A percentile compares a stretch with the other conserved stretches of the same genome.
Conservation (phyloP, 176 grass and related monocot species). For the Avena insularis region DNA sequence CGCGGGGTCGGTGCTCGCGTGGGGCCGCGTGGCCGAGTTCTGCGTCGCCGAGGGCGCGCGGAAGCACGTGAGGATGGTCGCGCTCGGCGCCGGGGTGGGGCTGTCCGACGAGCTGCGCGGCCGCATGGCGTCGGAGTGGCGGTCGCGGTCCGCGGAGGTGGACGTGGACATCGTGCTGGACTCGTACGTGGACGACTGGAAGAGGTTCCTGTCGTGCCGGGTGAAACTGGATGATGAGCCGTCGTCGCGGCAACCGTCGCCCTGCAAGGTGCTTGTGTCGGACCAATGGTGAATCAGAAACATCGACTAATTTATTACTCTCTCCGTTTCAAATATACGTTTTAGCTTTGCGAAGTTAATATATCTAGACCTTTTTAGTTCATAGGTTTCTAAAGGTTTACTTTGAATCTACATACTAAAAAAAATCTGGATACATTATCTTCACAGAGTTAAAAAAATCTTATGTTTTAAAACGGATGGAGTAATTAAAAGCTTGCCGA, state of each 20-base stretch:
- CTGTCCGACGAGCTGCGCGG: conserved; percentile 25
- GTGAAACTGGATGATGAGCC: conserved; percentile 19
- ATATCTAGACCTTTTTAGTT: too few species aligned
- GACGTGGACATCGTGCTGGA: conserved; percentile 17
- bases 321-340: too few species aligned
- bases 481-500: too few species aligned
- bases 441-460: too few species aligned
- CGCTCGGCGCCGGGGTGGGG: conserved; percentile 15
- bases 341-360: too few species aligned
- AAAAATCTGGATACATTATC: too few species aligned
- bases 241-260: neutral
- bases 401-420: too few species aligned
- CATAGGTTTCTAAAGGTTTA: too few species aligned
- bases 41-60: neutral
- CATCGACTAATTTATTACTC: neutral
- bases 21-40: conserved; percentile 39
- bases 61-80: neutral
- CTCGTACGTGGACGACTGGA: neutral
- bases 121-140: conserved; percentile 2
- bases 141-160: neutral
- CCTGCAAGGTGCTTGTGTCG: neutral
- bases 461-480: too few species aligned
- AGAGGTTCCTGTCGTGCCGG: conserved; percentile 27
- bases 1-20: conserved; percentile 32
- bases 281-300: neutral